Conservation (phyloP, 805 yeast species). For the Lachancea lanzarotensis region DNA sequence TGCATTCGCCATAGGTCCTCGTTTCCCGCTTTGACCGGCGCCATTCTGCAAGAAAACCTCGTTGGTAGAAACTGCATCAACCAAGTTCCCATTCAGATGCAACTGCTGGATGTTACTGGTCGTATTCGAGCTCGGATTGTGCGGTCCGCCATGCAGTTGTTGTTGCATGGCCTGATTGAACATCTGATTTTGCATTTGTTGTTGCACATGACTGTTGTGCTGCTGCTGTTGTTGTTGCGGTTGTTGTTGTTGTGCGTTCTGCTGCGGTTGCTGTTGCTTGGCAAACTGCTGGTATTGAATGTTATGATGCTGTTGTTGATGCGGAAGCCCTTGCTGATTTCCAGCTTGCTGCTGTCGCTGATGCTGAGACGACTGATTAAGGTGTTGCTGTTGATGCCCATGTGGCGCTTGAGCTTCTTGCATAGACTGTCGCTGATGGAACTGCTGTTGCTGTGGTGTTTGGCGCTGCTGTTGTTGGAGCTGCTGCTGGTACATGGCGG, state of each 20-base stretch:
- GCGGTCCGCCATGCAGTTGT: constrained; percentile 8
- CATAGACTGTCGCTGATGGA: constrained; percentile 14
- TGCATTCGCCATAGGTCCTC: constrained; percentile 3
- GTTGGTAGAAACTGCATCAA: constrained; percentile 88
- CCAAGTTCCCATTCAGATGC: constrained; percentile 42
- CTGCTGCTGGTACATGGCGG: constrained; percentile 10
- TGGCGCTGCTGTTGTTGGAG: constrained; percentile 14
- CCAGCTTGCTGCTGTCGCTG: constrained; percentile 14
- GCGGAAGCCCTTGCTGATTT: constrained; percentile 14
- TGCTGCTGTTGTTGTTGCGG: constrained; percentile 9
- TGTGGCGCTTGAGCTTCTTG: constrained; percentile 16
- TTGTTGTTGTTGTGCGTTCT: constrained; percentile 9
- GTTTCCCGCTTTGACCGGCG: constrained; percentile 8
- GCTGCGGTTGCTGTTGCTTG: constrained; percentile 10
- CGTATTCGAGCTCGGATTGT: constrained; percentile 5
- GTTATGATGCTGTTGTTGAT: constrained; percentile 10
- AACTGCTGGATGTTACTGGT: constrained; percentile 14
- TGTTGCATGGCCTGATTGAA: constrained; percentile 12
- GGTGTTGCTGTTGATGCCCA: constrained; percentile 13
- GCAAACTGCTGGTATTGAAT: constrained; percentile 6
- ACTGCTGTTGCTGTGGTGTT: constrained; percentile 10
- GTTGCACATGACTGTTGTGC: constrained; percentile 10
- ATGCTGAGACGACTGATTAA: constrained; percentile 11
- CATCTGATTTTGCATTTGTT: constrained; percentile 11
- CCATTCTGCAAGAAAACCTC: constrained; percentile 68